Base-by-base conservation (phyloP, 148 eudicot species). In the Dianthus caryophyllus region DNA sequence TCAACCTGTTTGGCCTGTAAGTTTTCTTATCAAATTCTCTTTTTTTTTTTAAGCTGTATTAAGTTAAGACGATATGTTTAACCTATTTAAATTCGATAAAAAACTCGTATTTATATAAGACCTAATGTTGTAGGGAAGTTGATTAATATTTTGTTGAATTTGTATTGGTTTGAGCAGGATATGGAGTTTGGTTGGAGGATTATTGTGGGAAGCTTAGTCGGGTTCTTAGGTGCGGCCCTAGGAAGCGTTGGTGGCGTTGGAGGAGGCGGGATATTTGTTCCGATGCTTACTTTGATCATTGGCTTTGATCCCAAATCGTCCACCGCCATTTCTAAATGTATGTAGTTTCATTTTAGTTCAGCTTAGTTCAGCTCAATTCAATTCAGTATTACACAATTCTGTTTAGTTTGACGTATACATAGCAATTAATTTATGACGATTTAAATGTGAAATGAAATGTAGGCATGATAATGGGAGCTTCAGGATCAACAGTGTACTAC, bases 381-480 rank as follows among this genome's bases (percentile, higher is more conserved):
- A 3, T 33, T 33, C 38, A 33, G 7, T 33, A n/a, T n/a, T n/a
- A n/a, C n/a, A n/a, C n/a, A n/a, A n/a, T n/a, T n/a, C n/a, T n/a
- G n/a, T n/a, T n/a, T n/a, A n/a, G n/a, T n/a, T n/a, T n/a, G n/a
- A n/a, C n/a, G n/a, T n/a, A n/a, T n/a, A n/a, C n/a, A n/a, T 53
- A 29, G 57, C 21, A 5, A 10, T 6, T 10, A 9, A 8, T 33
- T 53, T 2, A 22, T 57, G 30, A 29, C 29, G 17, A 30, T 14
- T 57, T 57, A 55, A 12, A 3, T 14, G 6, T 8, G 61, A 57
- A 13, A 22, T 24, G 20, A 15, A 2, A 29, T 59, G 27, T 76
- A 87, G 92, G 92, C 73, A 87, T 87, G 92, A 84, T 87, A 2
- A 84, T 84, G 92, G 88, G 92, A 48, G 86, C 82, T 27, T 81